Evolutionary conservation across 345 rosid species (phyloP).

Genomic region (Lumnitzera littorea): DNA sequence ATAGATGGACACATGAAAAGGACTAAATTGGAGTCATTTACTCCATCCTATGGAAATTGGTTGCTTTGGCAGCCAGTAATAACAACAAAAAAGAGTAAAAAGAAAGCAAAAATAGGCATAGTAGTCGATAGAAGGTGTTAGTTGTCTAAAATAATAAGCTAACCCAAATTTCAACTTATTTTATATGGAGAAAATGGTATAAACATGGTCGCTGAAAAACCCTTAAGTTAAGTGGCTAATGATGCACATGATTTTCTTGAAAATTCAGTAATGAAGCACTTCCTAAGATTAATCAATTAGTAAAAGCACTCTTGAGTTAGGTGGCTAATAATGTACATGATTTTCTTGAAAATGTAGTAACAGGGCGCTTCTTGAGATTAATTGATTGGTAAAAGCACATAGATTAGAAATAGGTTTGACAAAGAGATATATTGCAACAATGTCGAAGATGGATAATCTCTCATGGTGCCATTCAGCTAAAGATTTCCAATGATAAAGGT

Average conservation of each 20-base stretch:
- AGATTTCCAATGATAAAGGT: slow-evolving; percentile 36
- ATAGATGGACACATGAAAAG: slow-evolving; percentile 16
- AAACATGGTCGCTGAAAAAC: slow-evolving; percentile 28
- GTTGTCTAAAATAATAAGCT: slow-evolving; percentile 8
- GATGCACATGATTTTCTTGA: no score
- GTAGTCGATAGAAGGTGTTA: slow-evolving; percentile 59
- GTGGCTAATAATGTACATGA: slow-evolving; percentile 49
- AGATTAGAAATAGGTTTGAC: slow-evolving; percentile 43
- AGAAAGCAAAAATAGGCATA: slow-evolving; percentile 38
- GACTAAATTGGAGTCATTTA: slow-evolving; percentile 56
- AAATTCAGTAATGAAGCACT: no score
- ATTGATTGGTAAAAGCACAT: slow-evolving; percentile 68
- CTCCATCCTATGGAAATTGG: slow-evolving; percentile 62
- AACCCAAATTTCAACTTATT: slow-evolving; percentile 17
- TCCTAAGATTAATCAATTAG: no score
- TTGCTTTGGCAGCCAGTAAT: slow-evolving; percentile 22
- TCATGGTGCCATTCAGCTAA: slow-evolving; percentile 70
- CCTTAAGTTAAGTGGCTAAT: no score
- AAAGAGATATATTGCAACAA: slow-evolving; percentile 38
- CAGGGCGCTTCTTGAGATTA: slow-evolving; percentile 63
- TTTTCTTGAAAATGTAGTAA: slow-evolving; percentile 27
- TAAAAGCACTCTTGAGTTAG: no score
- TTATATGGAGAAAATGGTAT: slow-evolving; percentile 33
- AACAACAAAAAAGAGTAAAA: not conserved
- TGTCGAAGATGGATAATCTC: slow-evolving; percentile 39